These are phyloP conservation scores for Penicillium glabrum DNA, from an alignment of 2,329 filamentous ascomycete species.

Conservation along the genomic window DNA sequence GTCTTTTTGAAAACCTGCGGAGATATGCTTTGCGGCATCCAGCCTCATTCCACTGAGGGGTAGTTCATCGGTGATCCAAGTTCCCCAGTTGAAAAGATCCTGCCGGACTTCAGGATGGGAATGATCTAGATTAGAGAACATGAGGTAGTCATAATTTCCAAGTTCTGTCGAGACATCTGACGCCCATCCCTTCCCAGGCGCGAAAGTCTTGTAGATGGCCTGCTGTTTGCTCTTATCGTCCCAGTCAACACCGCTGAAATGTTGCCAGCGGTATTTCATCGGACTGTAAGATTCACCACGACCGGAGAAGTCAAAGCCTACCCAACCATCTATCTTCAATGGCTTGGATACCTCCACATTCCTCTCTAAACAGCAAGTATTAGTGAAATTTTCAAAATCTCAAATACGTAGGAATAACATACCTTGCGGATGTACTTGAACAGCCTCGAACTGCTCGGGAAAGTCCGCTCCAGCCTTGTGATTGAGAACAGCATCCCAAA, in stretches of 20 bases:
- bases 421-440: slow-evolving; percentile 62
- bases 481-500: slow-evolving; percentile 72
- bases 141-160: slow-evolving; percentile 68
- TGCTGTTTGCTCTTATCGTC: slow-evolving; percentile 57
- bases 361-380: slow-evolving; percentile 35
- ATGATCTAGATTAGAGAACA: slow-evolving; percentile 72
- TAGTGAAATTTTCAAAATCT: background rate
- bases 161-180: slow-evolving; percentile 61
- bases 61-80: slow-evolving; percentile 64
- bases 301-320: slow-evolving; percentile 65
- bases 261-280: slow-evolving; percentile 65
- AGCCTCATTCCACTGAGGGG: slow-evolving; percentile 66
- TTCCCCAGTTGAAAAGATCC: slow-evolving; percentile 67
- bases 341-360: slow-evolving; percentile 55
- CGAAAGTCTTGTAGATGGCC: slow-evolving; percentile 66
- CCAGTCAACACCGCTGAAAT: slow-evolving; percentile 69
- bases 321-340: slow-evolving; percentile 67
- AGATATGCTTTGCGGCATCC: slow-evolving; percentile 73
- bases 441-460: slow-evolving; percentile 61
- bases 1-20: slow-evolving; percentile 63
- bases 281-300: slow-evolving; percentile 60
- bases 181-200: slow-evolving; percentile 65
- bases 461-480: slow-evolving; percentile 70
- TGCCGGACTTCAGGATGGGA: slow-evolving; percentile 61
- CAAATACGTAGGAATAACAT: background rate